phyloP scores from a whole-genome alignment of 257 asterid genomes.

The Solanum pennellii region DNA sequence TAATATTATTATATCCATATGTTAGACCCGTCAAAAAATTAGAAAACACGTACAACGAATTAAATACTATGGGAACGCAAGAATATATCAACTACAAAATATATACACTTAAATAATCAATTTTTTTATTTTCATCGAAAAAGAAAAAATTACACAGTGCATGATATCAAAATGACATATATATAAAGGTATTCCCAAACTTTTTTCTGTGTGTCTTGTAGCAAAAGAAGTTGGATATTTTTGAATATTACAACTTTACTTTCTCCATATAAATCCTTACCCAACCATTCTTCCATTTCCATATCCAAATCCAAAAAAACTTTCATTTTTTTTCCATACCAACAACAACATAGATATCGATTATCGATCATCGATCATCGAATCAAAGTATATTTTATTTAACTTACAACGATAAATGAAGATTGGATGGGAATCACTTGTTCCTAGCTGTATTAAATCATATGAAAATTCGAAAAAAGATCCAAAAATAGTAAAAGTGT shows the following conservation, averaged over 20 bases:
- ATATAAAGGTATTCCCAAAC: constrained; percentile 14
- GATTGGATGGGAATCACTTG: constrained; percentile 38
- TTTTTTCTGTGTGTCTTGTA: constrained; percentile 20
- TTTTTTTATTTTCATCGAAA: not conserved
- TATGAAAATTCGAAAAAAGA: not conserved
- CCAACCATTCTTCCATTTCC: not conserved
- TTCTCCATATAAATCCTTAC: constrained; percentile 12
- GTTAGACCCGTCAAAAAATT: not conserved
- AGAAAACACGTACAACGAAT: not conserved
- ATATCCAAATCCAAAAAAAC: not conserved
- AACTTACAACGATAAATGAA: constrained; percentile 5
- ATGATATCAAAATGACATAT: constrained; percentile 11
- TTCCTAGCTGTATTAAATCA: constrained; percentile 43
- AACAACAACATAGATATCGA: not conserved
- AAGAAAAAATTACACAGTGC: not conserved
- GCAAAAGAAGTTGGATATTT: constrained; percentile 26
- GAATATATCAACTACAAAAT: not conserved
- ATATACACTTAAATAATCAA: not conserved
- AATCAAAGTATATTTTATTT: not conserved
- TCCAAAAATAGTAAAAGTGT: not conserved
- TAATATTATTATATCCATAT: not conserved
- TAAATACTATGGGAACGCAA: not conserved
- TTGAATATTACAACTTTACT: constrained; percentile 7
- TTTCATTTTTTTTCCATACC: not conserved
- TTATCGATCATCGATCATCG: too few relatives aligned